These are phyloP conservation scores for Leccinum obscurum DNA, from an alignment of 768 basidiomycete species.

Conservation along the genomic window DNA sequence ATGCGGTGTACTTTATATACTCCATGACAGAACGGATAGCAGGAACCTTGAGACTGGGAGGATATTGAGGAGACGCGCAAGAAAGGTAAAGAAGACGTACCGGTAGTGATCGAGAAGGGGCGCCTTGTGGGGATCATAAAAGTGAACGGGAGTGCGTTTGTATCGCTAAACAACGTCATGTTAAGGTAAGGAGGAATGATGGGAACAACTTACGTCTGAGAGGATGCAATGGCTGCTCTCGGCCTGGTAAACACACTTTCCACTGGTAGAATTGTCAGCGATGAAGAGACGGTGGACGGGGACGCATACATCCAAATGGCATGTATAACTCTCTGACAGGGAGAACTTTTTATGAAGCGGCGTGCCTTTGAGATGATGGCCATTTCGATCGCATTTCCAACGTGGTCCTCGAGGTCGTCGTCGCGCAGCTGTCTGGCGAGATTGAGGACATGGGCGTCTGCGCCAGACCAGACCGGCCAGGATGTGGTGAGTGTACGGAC, in stretches of 20 bases:
- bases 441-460: constrained; percentile 56
- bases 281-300: background rate
- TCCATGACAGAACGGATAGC: constrained; percentile 89
- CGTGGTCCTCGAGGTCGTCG: constrained; percentile 71
- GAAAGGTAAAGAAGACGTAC: constrained; percentile 39
- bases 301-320: constrained; percentile 69
- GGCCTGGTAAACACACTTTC: constrained; percentile 89
- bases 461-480: constrained; percentile 81
- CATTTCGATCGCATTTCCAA: constrained; percentile 92
- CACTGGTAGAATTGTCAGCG: constrained; percentile 45
- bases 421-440: constrained; percentile 64
- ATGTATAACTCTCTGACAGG: constrained; percentile 90
- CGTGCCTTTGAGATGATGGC: constrained; percentile 88
- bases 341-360: constrained; percentile 83
- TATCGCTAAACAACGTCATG: constrained; percentile 64
- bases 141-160: constrained; percentile 87
- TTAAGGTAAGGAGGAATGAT: background rate
- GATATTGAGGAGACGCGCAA: background rate
- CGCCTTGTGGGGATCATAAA: constrained; percentile 93
- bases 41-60: constrained; percentile 81
- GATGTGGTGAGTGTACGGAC: constrained; percentile 71
- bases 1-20: constrained; percentile 66
- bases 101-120: constrained; percentile 95
- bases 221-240: constrained; percentile 86
- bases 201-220: constrained; percentile 64